Percentiles rank a stretch among this genome's conserved stretches.
phyloP scores from a whole-genome alignment of 371 early-diverging fungal genomes.

The Funneliformis caledonium region DNA sequence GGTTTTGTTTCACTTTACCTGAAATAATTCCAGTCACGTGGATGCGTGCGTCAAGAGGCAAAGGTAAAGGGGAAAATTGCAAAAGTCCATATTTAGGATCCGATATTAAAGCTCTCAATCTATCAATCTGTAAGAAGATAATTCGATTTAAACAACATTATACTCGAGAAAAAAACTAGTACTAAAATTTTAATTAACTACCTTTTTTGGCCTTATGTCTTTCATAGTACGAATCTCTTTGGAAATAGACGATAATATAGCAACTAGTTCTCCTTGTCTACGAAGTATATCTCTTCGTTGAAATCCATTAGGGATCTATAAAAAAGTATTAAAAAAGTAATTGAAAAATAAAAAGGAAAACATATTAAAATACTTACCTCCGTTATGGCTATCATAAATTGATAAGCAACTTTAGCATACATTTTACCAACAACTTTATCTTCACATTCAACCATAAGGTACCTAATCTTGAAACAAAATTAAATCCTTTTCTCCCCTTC shows the following conservation, averaged over 20 bases:
- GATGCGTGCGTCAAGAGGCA: constrained; percentile 88
- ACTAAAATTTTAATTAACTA: constrained; percentile 41
- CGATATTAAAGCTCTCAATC: constrained; percentile 68
- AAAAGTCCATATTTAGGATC: constrained; percentile 83
- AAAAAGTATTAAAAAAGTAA: not conserved
- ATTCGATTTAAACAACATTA: not conserved
- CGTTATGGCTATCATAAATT: constrained; percentile 74
- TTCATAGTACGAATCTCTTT: constrained; percentile 73
- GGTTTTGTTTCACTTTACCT: constrained; percentile 49
- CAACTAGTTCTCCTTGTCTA: constrained; percentile 86
- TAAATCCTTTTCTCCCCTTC: not conserved
- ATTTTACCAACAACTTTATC: constrained; percentile 71
- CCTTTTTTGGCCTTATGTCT: constrained; percentile 85
- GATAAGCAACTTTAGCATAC: constrained; percentile 85
- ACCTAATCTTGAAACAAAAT: constrained; percentile 54
- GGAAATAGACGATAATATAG: constrained; percentile 70
- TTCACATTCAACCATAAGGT: constrained; percentile 90
- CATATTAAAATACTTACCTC: constrained; percentile 49
- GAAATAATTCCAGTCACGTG: constrained; percentile 84
- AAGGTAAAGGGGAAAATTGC: constrained; percentile 77
- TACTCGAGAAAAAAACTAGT: constrained; percentile 15
- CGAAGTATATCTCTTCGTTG: constrained; percentile 73
- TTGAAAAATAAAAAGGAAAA: not conserved
- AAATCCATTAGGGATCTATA: constrained; percentile 64
- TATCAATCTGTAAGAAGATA: constrained; percentile 66